A percentile compares a stretch with the other conserved stretches of the same genome.
phyloP scores from a whole-genome alignment of 2,329 filamentous ascomycete species.

The Dactylonectria estremocensis region DNA sequence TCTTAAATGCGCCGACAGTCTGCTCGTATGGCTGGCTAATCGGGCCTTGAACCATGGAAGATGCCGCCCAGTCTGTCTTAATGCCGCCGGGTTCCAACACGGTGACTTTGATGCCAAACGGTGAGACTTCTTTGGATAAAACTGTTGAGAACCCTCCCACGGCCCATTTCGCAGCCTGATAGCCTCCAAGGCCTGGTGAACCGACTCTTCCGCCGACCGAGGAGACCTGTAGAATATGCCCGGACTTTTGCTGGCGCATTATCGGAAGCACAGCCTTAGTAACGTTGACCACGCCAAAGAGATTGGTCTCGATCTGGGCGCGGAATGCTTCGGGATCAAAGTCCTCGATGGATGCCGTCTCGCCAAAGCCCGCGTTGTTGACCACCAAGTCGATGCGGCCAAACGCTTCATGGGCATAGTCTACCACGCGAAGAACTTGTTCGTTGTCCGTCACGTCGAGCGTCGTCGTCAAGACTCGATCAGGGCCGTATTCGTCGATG shows the following conservation, averaged over 20 bases:
- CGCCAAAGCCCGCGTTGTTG: conserved; percentile 62
- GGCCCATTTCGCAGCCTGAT: conserved; percentile 58
- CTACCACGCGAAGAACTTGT: conserved; percentile 20
- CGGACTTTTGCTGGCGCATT: conserved; percentile 48
- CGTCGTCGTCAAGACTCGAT: conserved; percentile 63
- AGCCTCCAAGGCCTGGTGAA: conserved; percentile 50
- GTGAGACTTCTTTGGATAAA: conserved; percentile 52
- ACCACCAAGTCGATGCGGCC: conserved; percentile 30
- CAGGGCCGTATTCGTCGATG: conserved; percentile 54
- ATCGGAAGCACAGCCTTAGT: conserved; percentile 59
- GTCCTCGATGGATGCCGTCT: conserved; percentile 68
- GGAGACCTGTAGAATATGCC: conserved; percentile 58
- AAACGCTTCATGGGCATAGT: conserved; percentile 10
- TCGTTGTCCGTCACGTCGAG: conserved; percentile 62
- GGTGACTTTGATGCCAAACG: conserved; percentile 57
- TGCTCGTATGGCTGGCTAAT: conserved; percentile 53
- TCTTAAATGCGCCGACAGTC: conserved; percentile 50
- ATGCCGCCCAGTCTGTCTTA: conserved; percentile 56
- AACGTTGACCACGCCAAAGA: conserved; percentile 69
- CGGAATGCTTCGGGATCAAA: conserved; percentile 64
- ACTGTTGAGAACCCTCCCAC: conserved; percentile 55
- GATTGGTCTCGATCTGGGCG: conserved; percentile 71
- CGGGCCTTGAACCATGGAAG: conserved; percentile 46
- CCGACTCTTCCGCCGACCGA: conserved; percentile 54
- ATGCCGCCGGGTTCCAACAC: conserved; percentile 58